Evolutionary conservation across 305 asterid genomes (phyloP), one percentile per base, ranked within the genome.

Genomic region (Petunia hybrid): DNA sequence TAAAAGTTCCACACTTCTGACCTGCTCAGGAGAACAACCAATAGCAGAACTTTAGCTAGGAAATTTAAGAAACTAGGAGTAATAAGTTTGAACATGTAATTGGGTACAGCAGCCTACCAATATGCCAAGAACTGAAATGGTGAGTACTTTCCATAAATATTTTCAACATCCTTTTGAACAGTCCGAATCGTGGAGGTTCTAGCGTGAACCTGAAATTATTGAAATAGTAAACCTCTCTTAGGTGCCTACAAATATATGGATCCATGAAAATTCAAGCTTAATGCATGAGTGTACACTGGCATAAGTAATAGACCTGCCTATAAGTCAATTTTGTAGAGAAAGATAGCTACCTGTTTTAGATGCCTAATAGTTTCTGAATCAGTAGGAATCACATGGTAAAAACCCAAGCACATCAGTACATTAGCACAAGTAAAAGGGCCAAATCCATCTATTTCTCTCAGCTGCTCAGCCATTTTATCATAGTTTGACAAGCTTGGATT

Each of bases 281-380:
- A 84, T 85, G 89, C 97, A 91, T 91, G 81, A 85, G 40, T 92
- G 91, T 82, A 92, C 92, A 87, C 91, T 91, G 62, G 95, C 89
- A 77, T 95, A 90, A 3, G 92, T 89, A 82, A 88, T 91, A 31
- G 95, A 48, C 45, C 0, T 48, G 2, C 45, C 31, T 42, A 14
- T 3, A 73, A 73, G 42, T 35, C 31, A 46, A 70, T 40, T 46
- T 70, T 70, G 60, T 45, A 2, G 78, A 10, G 2, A 48, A 5
- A 1, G 60, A 43, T n/a, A 61, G 31, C 16, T 57, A 90, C 97
- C 97, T 92, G 97, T 62, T 91, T 86, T 76, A 91, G 85, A 85
- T 92, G 97, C 90, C 97, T 85, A 66, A 94, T 86, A 56, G 97
- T 94, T 85, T 94, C 95, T 41, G 98, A 91, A 87, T 94, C 98